Evolutionary conservation across 768 basidiomycete genomes (phyloP).

Genomic region (Suillus plorans): DNA sequence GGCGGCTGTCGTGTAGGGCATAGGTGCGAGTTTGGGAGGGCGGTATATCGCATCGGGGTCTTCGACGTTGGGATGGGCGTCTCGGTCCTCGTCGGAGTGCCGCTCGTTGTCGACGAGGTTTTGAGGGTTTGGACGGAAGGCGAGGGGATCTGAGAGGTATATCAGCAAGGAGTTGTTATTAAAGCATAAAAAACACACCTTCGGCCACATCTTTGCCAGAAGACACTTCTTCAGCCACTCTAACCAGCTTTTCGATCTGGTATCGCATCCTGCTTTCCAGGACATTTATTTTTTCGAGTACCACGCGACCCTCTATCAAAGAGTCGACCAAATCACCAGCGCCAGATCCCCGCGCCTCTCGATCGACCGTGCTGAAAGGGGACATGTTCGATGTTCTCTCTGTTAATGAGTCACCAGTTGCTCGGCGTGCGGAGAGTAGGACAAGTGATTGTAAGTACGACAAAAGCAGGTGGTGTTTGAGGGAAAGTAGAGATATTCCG

Average conservation of each 20-base stretch:
- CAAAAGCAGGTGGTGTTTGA: slow-evolving; percentile 83
- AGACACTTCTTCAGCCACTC: slow-evolving; percentile 63
- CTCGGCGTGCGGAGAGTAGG: slow-evolving; percentile 69
- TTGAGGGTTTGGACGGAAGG: slow-evolving; percentile 88
- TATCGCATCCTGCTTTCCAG: slow-evolving; percentile 89
- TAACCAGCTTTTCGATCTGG: slow-evolving; percentile 93
- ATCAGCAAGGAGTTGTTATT: background rate
- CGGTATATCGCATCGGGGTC: slow-evolving; percentile 62
- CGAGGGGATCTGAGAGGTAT: slow-evolving; percentile 70
- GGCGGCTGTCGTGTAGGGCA: slow-evolving; percentile 73
- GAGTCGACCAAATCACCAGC: slow-evolving; percentile 77
- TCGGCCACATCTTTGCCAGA: slow-evolving; percentile 46
- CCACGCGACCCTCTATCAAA: slow-evolving; percentile 75
- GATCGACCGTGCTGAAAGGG: slow-evolving; percentile 53
- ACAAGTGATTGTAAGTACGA: slow-evolving; percentile 84
- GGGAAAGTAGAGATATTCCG: slow-evolving; percentile 88
- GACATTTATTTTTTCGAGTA: slow-evolving; percentile 85
- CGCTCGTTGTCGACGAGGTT: slow-evolving; percentile 55
- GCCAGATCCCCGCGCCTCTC: slow-evolving; percentile 53
- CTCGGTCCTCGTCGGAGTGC: slow-evolving; percentile 29
- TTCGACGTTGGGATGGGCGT: slow-evolving; percentile 12
- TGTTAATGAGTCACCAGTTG: slow-evolving; percentile 61
- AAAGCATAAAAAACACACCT: slow-evolving; percentile 43
- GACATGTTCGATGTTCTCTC: slow-evolving; percentile 47
- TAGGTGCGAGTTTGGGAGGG: slow-evolving; percentile 85